Base-by-base conservation (phyloP, 2,329 filamentous ascomycete genomes). In the Calonectria henricotiae region DNA sequence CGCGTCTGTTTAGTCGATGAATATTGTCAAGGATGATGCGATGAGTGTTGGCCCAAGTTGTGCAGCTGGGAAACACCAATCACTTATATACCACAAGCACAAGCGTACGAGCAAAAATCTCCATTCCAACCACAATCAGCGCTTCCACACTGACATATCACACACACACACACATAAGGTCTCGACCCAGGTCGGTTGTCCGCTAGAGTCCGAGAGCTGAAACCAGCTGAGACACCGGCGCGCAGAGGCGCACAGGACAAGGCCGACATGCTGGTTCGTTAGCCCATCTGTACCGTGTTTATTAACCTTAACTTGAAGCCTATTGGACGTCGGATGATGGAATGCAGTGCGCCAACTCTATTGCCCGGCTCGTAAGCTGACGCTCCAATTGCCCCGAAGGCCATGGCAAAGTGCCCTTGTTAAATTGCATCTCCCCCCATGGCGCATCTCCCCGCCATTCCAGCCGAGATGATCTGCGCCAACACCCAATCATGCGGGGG, bases 231-330 rank as follows among this genome's bases (percentile, higher is more conserved):
- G 51, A 58, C 51, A 32, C 51, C 20, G 32, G 20, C 20, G 51
- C 32, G 51, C 51, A 17, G 51, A 37, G 51, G 51, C 51, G 32
- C 35, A 58, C 3, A 39, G 20, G 20, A 20, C 20, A 20, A 20
- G 20, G 20, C 20, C n/a, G n/a, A n/a, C n/a, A 58, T 58, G 51
- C 51, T 32, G 39, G 32, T 15, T 58, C 51, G 35, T 58, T 27
- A 58, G 32, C 32, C 35, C 47, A 51, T 51, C 25, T 32, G 47
- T 32, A 3, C 47, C 47, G 47, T 58, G 51, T 58, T 58, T 13
- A 58, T 58, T 58, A 58, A 58, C 51, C 51, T 58, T 58, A 58
- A 58, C 51, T 39, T 41, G n/a, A 58, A 58, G 51, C 51, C 37
- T 39, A 58, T 58, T 58, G 51, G 51, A 39, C 35, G 51, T 17